phyloP scores from a whole-genome alignment of 345 rosid genomes.

The Arabidopsis suecica region DNA sequence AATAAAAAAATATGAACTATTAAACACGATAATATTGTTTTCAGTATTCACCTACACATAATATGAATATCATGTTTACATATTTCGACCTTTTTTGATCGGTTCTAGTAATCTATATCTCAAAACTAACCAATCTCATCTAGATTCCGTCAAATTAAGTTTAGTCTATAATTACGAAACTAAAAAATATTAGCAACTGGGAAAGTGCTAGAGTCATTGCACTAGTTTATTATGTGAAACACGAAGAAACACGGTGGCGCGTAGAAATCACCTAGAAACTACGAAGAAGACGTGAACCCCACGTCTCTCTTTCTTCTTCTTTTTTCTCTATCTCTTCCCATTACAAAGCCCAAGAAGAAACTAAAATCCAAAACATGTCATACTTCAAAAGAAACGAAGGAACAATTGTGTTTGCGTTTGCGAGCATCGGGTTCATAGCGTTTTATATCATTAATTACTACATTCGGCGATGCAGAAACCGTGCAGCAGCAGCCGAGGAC shows the following conservation, averaged over 20 bases:
- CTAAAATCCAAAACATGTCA: conserved; percentile 24
- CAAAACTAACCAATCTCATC: neutral
- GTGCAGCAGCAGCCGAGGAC: neutral
- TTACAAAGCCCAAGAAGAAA: conserved; percentile 3
- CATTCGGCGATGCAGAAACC: conserved; percentile 18
- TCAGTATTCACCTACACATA: too few species aligned
- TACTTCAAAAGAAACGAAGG: conserved; percentile 31
- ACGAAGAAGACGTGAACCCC: conserved; percentile 38
- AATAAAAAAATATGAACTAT: too few species aligned
- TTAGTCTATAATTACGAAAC: neutral
- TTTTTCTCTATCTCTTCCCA: conserved; percentile 11
- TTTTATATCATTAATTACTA: conserved; percentile 34
- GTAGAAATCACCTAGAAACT: conserved; percentile 19
- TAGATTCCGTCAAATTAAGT: neutral
- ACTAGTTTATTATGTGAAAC: conserved; percentile 5
- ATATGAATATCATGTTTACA: too few species aligned
- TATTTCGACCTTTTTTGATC: neutral
- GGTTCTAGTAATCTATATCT: neutral
- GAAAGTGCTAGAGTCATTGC: conserved; percentile 32
- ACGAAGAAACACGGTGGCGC: conserved; percentile 26
- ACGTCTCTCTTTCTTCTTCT: conserved; percentile 19
- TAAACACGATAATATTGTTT: too few species aligned
- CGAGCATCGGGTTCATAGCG: conserved; percentile 13
- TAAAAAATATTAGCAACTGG: conserved; percentile 25
- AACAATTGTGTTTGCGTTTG: conserved; percentile 30